Conservation (phyloP, 2,329 filamentous ascomycete species). For the Fusarium sp. region DNA sequence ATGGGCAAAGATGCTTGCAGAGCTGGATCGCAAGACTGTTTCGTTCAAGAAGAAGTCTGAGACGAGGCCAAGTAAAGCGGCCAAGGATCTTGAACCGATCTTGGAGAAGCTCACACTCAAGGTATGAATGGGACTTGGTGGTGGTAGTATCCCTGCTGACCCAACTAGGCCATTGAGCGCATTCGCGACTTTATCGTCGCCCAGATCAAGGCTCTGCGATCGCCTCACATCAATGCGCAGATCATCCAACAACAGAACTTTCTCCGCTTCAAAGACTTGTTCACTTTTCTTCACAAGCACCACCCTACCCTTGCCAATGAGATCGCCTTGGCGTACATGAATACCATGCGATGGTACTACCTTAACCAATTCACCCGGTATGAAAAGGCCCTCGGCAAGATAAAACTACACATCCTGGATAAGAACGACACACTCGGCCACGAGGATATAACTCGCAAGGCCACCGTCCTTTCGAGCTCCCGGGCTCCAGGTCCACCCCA, state of each 20-base stretch:
- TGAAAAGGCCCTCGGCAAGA: conserved; percentile 82
- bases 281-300: conserved; percentile 83
- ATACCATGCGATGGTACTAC: conserved; percentile 99
- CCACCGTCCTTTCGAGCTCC: conserved; percentile 65
- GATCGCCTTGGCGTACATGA: conserved; percentile 93
- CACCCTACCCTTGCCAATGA: conserved; percentile 88
- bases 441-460: conserved; percentile 77
- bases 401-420: conserved; percentile 86
- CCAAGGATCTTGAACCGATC: conserved; percentile 86
- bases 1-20: conserved; percentile 85
- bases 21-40: conserved; percentile 83
- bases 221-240: conserved; percentile 96
- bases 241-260: conserved; percentile 96
- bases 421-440: conserved; percentile 86
- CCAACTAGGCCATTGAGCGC: conserved; percentile 80
- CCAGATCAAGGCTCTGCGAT: conserved; percentile 93
- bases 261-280: conserved; percentile 88
- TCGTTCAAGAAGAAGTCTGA: conserved; percentile 76
- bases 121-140: conserved; percentile 55
- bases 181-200: conserved; percentile 95
- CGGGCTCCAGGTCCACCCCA: conserved; percentile 70
- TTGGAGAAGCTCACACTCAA: conserved; percentile 87
- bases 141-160: conserved; percentile 11
- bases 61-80: conserved; percentile 75
- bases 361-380: conserved; percentile 91